Evolutionary conservation across 2,329 filamentous ascomycete genomes (phyloP), one percentile per base, ranked within the genome.

Genomic region (Cladophialophora exuberans): DNA sequence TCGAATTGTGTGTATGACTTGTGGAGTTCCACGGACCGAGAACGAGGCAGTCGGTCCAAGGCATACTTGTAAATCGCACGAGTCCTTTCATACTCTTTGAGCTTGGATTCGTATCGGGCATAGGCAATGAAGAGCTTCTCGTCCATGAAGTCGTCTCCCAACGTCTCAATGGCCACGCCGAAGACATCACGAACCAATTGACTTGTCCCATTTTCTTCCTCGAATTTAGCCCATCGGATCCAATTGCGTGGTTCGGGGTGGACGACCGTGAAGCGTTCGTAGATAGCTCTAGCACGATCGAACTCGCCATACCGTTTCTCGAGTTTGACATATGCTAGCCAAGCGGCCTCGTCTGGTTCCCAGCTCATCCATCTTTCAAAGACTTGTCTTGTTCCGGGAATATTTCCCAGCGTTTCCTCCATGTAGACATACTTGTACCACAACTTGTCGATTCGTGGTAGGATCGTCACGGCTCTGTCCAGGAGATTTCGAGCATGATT

Each of bases 351-450:
- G 64, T 97, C 91, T 0, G 94, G 94, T 70, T 96, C 90, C 94
- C 94, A 99, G 60, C 89, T 87, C 88, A 99, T 93, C 94, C 94
- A 99, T 41, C 94, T 82, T 75, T 99, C 94, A 70, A 97, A 99
- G 0, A 97, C 90, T 65, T 96, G 90, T 55, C 94, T 81, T 2
- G 91, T 95, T 30, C 93, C 94, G 2, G 92, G 85, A 44, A 99
- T 86, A 67, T 99, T 97, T 5, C 91, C 91, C 51, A 99, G 81
- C 75, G 93, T 97, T 80, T 99, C 94, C 76, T 97, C 93, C 88
- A 96, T 95, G 71, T 96, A 96, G 22, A 96, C 90, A 78, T 97
- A 99, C 72, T 97, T 97, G 79, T 96, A 99, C 94, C 94, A 99
- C 28, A 99, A 77, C 79, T 97, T 97, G 71, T 97, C 91, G 35